phyloP scores from a whole-genome alignment of 768 basidiomycete genomes.

The Xerocomus brunneocitrinus region DNA sequence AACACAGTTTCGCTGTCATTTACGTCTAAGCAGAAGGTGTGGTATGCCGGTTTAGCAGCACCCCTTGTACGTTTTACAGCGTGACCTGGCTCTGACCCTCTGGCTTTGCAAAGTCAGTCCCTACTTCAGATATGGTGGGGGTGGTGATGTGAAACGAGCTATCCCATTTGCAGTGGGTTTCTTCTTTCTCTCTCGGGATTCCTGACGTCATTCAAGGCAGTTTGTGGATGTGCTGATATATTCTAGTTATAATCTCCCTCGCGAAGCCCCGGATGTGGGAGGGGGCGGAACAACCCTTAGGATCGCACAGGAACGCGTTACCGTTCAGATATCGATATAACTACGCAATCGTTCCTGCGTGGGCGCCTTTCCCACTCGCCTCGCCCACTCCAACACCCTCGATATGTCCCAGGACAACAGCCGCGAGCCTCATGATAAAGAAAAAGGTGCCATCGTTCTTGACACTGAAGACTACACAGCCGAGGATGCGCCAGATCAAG shows the following conservation, averaged over 20 bases:
- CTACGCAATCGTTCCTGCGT: background rate
- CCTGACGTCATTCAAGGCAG: background rate
- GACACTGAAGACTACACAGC: background rate
- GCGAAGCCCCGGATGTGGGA: background rate
- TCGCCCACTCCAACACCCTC: background rate
- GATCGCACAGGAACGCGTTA: background rate
- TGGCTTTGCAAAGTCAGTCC: too few species aligned
- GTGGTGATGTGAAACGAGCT: too few species aligned
- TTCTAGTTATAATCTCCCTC: background rate
- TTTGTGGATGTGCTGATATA: background rate
- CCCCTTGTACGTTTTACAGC: too few species aligned
- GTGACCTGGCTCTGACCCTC: too few species aligned
- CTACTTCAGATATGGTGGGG: too few species aligned
- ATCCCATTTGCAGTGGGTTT: too few species aligned
- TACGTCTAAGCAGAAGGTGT: too few species aligned
- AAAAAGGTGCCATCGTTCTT: conserved; percentile 9
- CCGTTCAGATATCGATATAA: background rate
- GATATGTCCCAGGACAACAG: conserved; percentile 5
- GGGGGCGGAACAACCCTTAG: background rate
- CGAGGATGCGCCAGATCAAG: conserved; percentile 28
- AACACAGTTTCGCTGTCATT: too few species aligned
- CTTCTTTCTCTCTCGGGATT: too few species aligned
- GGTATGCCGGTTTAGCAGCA: too few species aligned
- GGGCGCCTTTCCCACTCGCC: background rate
- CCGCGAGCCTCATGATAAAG: conserved; percentile 13